Evolutionary conservation across 2,329 filamentous ascomycete species (phyloP).

Genomic region (Fusarium guadeloupense): DNA sequence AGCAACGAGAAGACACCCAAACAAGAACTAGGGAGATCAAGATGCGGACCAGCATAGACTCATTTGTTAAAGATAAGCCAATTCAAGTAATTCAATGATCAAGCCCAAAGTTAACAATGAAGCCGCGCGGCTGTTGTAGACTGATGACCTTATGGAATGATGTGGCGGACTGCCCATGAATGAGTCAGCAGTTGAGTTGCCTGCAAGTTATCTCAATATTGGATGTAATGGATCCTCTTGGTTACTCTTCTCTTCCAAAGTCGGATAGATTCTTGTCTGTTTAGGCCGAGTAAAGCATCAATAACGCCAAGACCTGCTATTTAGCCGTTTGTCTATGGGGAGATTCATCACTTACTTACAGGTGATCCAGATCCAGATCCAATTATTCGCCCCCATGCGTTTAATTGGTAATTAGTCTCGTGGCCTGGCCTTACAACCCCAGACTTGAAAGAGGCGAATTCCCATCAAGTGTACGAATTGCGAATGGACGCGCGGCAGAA

Average conservation of each 20-base stretch:
- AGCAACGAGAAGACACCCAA: neutral
- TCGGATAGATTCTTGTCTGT: constrained; percentile 9
- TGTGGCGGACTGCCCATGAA: constrained; percentile 25
- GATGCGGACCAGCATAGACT: too few relatives aligned
- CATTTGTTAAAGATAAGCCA: neutral
- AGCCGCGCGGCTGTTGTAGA: constrained; percentile 34
- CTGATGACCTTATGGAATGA: neutral
- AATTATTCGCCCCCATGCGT: constrained; percentile 20
- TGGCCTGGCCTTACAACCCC: constrained; percentile 30
- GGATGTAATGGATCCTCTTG: constrained; percentile 2
- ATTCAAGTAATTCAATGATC: constrained; percentile 8
- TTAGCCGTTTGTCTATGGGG: neutral
- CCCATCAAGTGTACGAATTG: constrained; percentile 4
- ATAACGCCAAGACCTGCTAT: constrained; percentile 8
- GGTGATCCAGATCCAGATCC: too few relatives aligned
- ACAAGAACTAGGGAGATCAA: neutral
- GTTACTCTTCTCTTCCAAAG: constrained; percentile 8
- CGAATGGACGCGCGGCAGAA: constrained; percentile 40
- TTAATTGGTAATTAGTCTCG: constrained; percentile 30
- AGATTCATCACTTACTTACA: neutral
- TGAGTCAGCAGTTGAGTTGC: constrained; percentile 31
- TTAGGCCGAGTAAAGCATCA: neutral
- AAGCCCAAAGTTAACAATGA: constrained; percentile 16
- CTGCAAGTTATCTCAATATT: neutral
- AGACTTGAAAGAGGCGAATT: constrained; percentile 15